phyloP scores from a whole-genome alignment of 345 rosid genomes.

The Populus euphratica region DNA sequence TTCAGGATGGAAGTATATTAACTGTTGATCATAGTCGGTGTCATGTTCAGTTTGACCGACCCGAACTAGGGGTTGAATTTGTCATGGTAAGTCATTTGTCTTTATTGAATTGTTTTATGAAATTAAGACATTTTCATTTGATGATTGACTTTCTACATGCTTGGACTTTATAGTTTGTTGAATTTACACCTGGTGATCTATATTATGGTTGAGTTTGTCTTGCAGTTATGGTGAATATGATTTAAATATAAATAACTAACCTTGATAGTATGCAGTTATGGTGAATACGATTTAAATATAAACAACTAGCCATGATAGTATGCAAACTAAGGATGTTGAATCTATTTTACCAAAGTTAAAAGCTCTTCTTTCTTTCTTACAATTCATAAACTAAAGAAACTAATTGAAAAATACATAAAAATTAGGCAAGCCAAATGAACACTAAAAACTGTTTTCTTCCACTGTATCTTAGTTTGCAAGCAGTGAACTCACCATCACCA shows the following conservation, averaged over 20 bases:
- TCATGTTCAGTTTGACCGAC: conserved; percentile 72
- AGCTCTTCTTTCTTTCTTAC: background rate
- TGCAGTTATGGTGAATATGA: background rate
- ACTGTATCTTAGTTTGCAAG: background rate
- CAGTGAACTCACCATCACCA: background rate
- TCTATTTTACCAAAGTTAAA: background rate
- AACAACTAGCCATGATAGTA: background rate
- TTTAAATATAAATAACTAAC: background rate
- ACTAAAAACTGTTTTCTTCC: background rate
- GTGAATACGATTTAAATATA: too few species aligned
- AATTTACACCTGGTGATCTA: background rate
- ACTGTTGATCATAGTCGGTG: conserved; percentile 78
- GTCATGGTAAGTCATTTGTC: conserved; percentile 55
- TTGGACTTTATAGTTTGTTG: background rate
- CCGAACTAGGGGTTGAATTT: conserved; percentile 83
- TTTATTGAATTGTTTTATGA: background rate
- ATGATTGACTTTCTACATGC: background rate
- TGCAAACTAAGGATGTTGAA: background rate
- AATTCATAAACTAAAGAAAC: background rate
- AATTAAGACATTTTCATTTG: background rate
- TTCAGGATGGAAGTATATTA: conserved; percentile 87
- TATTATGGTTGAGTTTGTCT: background rate
- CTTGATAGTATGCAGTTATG: background rate
- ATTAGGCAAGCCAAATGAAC: background rate
- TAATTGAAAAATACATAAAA: background rate